phyloP scores from a whole-genome alignment of 129 eudicot species.

The Erigeron canadensis region DNA sequence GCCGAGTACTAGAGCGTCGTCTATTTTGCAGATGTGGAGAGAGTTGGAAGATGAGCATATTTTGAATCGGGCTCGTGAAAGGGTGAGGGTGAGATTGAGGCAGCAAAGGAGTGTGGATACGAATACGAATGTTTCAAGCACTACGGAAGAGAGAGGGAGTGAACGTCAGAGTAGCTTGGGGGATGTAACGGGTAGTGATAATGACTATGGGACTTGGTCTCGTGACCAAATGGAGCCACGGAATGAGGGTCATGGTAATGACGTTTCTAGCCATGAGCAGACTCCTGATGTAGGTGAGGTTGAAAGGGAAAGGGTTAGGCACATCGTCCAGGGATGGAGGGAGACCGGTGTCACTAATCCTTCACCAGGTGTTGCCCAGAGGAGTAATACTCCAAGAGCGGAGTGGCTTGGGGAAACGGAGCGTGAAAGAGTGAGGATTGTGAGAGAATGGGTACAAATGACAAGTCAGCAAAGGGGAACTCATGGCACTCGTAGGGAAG shows the following conservation, averaged over 20 bases:
- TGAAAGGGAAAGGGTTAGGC: conserved; percentile 98
- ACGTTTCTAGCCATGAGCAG: conserved; percentile 70
- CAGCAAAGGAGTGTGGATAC: conserved; percentile 74
- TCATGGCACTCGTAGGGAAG: conserved; percentile 66
- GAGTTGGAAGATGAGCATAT: conserved; percentile 92
- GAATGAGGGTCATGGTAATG: conserved; percentile 45
- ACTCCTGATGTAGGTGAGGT: conserved; percentile 97
- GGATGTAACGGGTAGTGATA: conserved; percentile 75
- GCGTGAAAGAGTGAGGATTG: conserved; percentile 95
- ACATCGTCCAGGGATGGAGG: conserved; percentile 96
- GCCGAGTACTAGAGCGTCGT: conserved; percentile 72
- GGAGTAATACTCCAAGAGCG: conserved; percentile 66
- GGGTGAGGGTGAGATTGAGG: conserved; percentile 78
- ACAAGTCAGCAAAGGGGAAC: conserved; percentile 87
- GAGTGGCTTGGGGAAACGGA: conserved; percentile 99
- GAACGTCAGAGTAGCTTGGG: conserved; percentile 60
- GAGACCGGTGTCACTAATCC: conserved; percentile 74
- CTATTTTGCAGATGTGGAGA: conserved; percentile 98
- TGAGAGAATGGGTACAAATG: conserved; percentile 98
- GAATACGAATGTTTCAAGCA: conserved; percentile 58
- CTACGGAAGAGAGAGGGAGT: conserved; percentile 58
- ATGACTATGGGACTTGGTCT: conserved; percentile 71
- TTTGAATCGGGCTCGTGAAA: conserved; percentile 70
- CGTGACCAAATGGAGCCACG: conserved; percentile 53
- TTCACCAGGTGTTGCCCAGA: conserved; percentile 49